phyloP scores from a whole-genome alignment of 352 stramenopile species.

The Phytopythium chamaehyphon region DNA sequence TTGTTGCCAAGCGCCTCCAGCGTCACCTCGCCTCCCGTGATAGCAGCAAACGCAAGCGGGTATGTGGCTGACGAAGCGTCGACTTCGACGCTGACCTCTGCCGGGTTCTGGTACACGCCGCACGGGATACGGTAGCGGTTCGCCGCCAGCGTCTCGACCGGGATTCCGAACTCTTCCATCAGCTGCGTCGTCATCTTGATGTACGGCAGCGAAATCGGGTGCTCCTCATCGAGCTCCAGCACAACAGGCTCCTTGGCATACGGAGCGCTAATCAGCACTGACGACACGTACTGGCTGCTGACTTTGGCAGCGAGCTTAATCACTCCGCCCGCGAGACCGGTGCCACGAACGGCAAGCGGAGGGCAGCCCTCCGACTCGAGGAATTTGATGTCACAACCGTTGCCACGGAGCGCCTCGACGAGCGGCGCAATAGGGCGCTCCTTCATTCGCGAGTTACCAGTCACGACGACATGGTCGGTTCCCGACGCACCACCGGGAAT shows the following conservation, averaged over 20 bases:
- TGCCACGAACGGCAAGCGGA: slow-evolving; percentile 73
- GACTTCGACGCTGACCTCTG: slow-evolving; percentile 87
- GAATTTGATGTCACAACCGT: slow-evolving; percentile 79
- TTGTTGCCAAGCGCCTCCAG: slow-evolving; percentile 93
- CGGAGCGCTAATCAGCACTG: slow-evolving; percentile 94
- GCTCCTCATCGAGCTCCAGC: slow-evolving; percentile 93
- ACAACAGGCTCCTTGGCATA: slow-evolving; percentile 74
- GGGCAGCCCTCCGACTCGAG: slow-evolving; percentile 58
- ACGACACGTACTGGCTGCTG: slow-evolving; percentile 96
- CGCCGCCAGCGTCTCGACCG: slow-evolving; percentile 86
- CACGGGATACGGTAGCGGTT: slow-evolving; percentile 76
- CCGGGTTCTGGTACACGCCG: slow-evolving; percentile 68
- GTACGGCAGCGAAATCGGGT: slow-evolving; percentile 97
- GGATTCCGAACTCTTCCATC: slow-evolving; percentile 96
- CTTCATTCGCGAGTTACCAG: slow-evolving; percentile 95
- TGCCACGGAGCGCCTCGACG: slow-evolving; percentile 91
- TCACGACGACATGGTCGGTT: slow-evolving; percentile 60
- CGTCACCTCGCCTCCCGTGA: slow-evolving; percentile 93
- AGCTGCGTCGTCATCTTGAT: slow-evolving; percentile 92
- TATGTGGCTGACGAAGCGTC: slow-evolving; percentile 97
- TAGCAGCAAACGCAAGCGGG: slow-evolving; percentile 95
- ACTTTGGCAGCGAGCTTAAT: slow-evolving; percentile 92
- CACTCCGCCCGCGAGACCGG: slow-evolving; percentile 65
- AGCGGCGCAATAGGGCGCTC: slow-evolving; percentile 96
- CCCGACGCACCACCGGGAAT: slow-evolving; percentile 24